Evolutionary conservation across 345 rosid genomes (phyloP).

Genomic region (Eucalyptus virginea): DNA sequence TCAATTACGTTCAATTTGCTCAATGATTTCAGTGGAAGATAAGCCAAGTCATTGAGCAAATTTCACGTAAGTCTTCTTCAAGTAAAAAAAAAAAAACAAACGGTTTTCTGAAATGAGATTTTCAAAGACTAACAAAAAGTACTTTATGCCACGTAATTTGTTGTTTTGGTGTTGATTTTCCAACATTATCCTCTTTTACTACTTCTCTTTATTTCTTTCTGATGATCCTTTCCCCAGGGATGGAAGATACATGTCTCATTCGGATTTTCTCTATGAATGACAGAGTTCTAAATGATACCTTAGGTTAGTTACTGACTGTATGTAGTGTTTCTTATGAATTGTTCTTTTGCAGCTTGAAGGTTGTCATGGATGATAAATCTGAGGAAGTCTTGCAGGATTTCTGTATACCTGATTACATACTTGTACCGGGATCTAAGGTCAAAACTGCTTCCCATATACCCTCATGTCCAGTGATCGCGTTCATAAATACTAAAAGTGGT

Average conservation of each 20-base stretch:
- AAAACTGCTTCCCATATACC: background rate
- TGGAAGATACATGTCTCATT: background rate
- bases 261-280: background rate
- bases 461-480: constrained; percentile 48
- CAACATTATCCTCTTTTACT: background rate
- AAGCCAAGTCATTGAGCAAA: background rate
- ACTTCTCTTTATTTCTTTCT: background rate
- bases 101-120: background rate
- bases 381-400: background rate
- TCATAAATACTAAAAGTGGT: constrained; percentile 63
- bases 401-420: background rate
- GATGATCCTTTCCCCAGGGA: background rate
- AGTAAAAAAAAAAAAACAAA: background rate
- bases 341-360: background rate
- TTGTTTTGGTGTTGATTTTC: background rate
- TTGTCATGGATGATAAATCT: background rate
- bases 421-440: background rate
- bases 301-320: background rate
- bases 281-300: background rate
- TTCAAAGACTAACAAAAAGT: background rate
- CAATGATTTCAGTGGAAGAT: background rate
- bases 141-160: background rate
- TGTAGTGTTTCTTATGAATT: background rate
- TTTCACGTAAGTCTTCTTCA: background rate
- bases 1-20: background rate